Evolutionary conservation across 768 basidiomycete species (phyloP).

Genomic region (Aureoboletus auriporus): DNA sequence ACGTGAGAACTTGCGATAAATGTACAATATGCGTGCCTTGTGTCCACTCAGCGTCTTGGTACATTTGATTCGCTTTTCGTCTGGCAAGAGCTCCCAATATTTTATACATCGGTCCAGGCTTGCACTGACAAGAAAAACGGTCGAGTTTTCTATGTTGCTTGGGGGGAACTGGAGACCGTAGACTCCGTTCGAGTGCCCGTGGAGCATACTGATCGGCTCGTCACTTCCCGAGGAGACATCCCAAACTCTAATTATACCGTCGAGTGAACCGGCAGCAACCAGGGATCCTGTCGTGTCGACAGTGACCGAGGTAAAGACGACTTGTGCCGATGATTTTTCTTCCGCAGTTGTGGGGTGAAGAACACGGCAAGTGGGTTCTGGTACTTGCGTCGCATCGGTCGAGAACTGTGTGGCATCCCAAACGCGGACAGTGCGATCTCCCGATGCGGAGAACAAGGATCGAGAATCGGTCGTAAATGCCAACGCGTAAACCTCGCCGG

Average conservation of each 20-base stretch:
- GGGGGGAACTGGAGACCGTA: constrained; percentile 31
- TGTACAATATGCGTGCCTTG: constrained; percentile 11
- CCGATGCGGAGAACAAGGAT: constrained; percentile 33
- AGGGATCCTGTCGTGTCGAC: constrained; percentile 34
- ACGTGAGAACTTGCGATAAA: not conserved
- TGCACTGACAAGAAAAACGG: constrained; percentile 27
- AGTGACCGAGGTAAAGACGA: constrained; percentile 28
- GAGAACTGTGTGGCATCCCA: constrained; percentile 31
- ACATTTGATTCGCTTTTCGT: constrained; percentile 25
- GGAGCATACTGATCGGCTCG: constrained; percentile 19
- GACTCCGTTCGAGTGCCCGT: constrained; percentile 29
- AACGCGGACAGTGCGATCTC: constrained; percentile 32
- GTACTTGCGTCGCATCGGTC: constrained; percentile 12
- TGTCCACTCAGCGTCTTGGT: constrained; percentile 31
- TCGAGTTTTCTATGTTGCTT: constrained; percentile 18
- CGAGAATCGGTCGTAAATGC: constrained; percentile 33
- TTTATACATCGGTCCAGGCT: constrained; percentile 32
- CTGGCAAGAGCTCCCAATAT: constrained; percentile 41
- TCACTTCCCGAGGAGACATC: constrained; percentile 31
- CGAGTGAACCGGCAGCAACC: constrained; percentile 51
- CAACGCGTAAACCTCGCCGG: constrained; percentile 33
- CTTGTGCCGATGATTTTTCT: constrained; percentile 17
- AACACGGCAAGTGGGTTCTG: constrained; percentile 17
- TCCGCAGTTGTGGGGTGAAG: constrained; percentile 16
- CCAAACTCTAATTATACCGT: constrained; percentile 51